A percentile compares a stretch with the other conserved stretches of the same genome.
phyloP scores from a whole-genome alignment of 2,329 filamentous ascomycete genomes.

The Fusarium sublunatum region DNA sequence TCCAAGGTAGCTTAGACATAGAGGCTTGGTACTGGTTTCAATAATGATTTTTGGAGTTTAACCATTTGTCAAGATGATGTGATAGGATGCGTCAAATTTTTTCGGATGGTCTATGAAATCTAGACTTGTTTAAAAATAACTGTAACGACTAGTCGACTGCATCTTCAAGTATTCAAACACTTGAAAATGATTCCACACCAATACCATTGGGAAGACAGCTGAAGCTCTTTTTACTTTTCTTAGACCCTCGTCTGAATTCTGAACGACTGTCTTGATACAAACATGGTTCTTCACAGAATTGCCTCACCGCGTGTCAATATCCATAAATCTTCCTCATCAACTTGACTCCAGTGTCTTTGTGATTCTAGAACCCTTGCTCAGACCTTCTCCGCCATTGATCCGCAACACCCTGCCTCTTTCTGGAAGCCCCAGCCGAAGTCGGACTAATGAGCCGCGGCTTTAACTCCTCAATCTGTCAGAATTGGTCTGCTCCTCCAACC shows the following conservation, averaged over 20 bases:
- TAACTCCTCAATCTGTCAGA: not conserved
- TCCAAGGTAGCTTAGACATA: not conserved
- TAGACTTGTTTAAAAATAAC: too few species aligned
- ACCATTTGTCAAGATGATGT: not conserved
- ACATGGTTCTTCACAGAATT: not conserved
- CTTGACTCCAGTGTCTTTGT: not conserved
- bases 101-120: too few species aligned
- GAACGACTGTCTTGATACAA: not conserved
- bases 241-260: not conserved
- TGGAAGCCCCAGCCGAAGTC: not conserved
- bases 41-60: not conserved
- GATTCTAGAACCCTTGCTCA: not conserved
- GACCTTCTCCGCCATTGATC: too few species aligned
- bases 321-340: not conserved
- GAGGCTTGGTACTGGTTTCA: constrained; percentile 1
- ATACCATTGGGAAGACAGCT: not conserved
- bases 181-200: not conserved
- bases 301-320: not conserved
- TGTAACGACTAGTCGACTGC: too few species aligned
- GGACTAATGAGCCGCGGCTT: not conserved
- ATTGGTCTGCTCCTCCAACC: constrained; percentile 9
- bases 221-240: not conserved
- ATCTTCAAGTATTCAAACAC: too few species aligned
- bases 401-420: not conserved
- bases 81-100: too few species aligned